phyloP scores from a whole-genome alignment of 768 basidiomycete genomes.

The Fomitopsis pulvina region DNA sequence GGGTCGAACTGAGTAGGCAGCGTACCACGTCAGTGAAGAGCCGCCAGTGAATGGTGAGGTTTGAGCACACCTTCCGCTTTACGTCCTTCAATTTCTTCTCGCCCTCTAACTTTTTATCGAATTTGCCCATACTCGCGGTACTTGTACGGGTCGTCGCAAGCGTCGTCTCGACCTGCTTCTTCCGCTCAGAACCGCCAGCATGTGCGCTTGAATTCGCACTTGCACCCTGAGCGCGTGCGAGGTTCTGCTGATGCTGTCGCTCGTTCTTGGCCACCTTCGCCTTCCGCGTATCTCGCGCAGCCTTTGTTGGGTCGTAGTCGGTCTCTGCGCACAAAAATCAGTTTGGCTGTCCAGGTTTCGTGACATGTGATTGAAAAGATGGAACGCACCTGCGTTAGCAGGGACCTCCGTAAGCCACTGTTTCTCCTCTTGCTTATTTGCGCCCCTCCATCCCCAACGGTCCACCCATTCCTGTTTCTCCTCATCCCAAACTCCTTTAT shows the following conservation, averaged over 20 bases:
- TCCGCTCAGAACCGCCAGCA: conserved; percentile 37
- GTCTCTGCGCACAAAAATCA: conserved; percentile 42
- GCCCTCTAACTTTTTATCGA: conserved; percentile 85
- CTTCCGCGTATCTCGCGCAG: conserved; percentile 74
- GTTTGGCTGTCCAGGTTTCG: background rate
- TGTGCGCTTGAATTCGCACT: conserved; percentile 21
- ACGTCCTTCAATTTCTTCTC: conserved; percentile 84
- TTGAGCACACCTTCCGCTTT: conserved; percentile 76
- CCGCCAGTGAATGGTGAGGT: background rate
- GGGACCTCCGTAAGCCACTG: conserved; percentile 95
- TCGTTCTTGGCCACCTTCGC: conserved; percentile 81
- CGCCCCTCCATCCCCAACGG: conserved; percentile 84
- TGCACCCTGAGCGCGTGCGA: conserved; percentile 45
- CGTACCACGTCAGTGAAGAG: background rate
- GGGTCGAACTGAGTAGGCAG: conserved; percentile 69
- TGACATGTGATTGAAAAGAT: background rate
- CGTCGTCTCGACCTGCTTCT: conserved; percentile 4
- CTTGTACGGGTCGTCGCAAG: conserved; percentile 54
- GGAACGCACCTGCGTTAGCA: conserved; percentile 66
- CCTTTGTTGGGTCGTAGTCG: conserved; percentile 74
- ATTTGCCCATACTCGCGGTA: conserved; percentile 94
- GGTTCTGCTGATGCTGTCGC: conserved; percentile 65
- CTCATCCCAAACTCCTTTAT: conserved; percentile 89
- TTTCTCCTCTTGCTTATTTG: conserved; percentile 80
- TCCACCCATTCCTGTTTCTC: conserved; percentile 90